Base-by-base conservation (phyloP, 164 flowering plant genomes). In the Macadamia integrifolia region DNA sequence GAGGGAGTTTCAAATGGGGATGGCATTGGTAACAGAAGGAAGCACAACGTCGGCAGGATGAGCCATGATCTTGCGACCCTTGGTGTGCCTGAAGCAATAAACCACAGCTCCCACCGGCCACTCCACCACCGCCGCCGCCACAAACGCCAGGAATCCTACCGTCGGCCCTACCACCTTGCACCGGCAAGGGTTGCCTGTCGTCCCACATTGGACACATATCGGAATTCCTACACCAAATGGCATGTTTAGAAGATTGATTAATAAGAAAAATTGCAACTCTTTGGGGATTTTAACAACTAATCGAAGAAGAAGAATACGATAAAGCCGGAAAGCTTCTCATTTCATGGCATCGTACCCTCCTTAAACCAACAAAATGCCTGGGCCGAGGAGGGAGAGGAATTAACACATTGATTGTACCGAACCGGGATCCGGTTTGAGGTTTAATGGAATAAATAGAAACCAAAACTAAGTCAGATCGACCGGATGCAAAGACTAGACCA, bases 61-160 rank as follows among this genome's bases (percentile, higher is more conserved):
- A 43, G 83, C 90, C 96, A 89, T 89, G 69, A 92, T 92, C 0
- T 87, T 81, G n/a, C 93, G 86, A 4, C 96, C 97, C 77, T 88
- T 87, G 71, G 66, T 59, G 80, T 84, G 97, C 23, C 77, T 79
- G 63, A 89, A 92, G 69, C 62, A 56, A 58, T 88, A 92, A 0
- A 92, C 92, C 56, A 92, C 18, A 1, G 92, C 92, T 15, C 94
- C 96, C 3, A 90, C 69, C 17, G 96, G 98, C 96, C 96, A 88
- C 75, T 90, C 96, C 55, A 92, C 84, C 42, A 85, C 62, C 13
- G 87, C 96, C 35, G 89, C 85, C 31, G 67, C 88, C 7, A 77
- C 85, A 29, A 87, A 87, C 18, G 90, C 88, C 63, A 86, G 50
- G 76, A 85, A 83, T 62, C 91, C 88, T 0, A 85, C 53, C 10